Evolutionary conservation across 305 asterid genomes (phyloP).

Genomic region (Rubia balearica): DNA sequence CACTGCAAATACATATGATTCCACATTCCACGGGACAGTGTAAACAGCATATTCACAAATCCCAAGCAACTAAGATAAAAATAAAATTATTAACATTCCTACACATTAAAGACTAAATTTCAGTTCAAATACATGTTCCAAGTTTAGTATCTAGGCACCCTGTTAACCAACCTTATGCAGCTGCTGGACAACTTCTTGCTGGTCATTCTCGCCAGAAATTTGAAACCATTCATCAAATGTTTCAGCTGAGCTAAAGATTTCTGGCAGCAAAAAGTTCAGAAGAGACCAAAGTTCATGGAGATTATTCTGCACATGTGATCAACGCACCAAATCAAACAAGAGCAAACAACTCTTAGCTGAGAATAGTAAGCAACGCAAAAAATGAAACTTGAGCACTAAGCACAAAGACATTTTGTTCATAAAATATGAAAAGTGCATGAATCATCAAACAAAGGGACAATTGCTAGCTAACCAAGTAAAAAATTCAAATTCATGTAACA

Average conservation of each 20-base stretch:
- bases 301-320: slow-evolving; percentile 60
- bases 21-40: not conserved
- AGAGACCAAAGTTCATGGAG: slow-evolving; percentile 99
- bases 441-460: not conserved
- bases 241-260: slow-evolving; percentile 97
- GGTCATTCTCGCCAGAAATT: slow-evolving; percentile 95
- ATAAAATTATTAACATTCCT: not conserved
- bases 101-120: not conserved
- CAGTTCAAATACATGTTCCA: not conserved
- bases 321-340: not conserved
- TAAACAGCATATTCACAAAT: too few relatives aligned
- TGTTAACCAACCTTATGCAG: slow-evolving; percentile 75
- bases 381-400: not conserved
- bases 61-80: too few relatives aligned
- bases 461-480: not conserved
- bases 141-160: slow-evolving; percentile 5
- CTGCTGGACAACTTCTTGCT: slow-evolving; percentile 99
- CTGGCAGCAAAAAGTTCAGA: slow-evolving; percentile 90
- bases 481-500: not conserved
- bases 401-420: not conserved
- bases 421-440: not conserved
- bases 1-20: not conserved
- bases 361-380: not conserved
- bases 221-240: slow-evolving; percentile 99
- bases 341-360: not conserved